Percentiles rank a stretch among this genome's conserved stretches.
Conservation (phyloP, 495 filamentous ascomycete genomes). For the Hypoxylon lienhwacheense region DNA sequence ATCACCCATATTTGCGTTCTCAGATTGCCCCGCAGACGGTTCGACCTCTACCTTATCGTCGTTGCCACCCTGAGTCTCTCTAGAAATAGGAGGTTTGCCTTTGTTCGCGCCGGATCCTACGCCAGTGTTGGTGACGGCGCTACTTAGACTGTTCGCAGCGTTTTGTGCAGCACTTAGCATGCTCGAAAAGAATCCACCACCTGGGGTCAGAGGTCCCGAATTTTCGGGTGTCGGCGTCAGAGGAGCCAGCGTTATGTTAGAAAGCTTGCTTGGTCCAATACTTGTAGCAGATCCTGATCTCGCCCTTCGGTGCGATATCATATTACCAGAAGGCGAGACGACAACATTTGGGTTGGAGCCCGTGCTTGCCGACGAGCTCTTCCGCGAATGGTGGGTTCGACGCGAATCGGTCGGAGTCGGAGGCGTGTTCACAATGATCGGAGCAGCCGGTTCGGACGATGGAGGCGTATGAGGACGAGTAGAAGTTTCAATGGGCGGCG, state of each 20-base stretch:
- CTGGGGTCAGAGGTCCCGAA: constrained; percentile 44
- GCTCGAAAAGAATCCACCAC: constrained; percentile 82
- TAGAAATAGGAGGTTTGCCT: constrained; percentile 40
- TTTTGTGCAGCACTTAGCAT: constrained; percentile 93
- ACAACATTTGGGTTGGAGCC: constrained; percentile 33
- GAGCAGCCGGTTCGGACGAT: constrained; percentile 41
- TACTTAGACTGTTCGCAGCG: constrained; percentile 84
- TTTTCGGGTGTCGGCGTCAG: constrained; percentile 70
- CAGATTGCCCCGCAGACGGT: constrained; percentile 41
- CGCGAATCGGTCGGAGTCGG: constrained; percentile 55
- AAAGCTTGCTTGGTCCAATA: constrained; percentile 84
- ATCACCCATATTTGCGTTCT: constrained; percentile 47
- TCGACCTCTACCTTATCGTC: constrained; percentile 55
- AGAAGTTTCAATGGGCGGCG: constrained; percentile 39
- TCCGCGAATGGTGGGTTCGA: constrained; percentile 26
- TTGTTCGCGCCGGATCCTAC: constrained; percentile 46
- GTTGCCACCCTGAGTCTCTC: constrained; percentile 36
- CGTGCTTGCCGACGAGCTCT: constrained; percentile 33
- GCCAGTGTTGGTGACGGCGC: constrained; percentile 69
- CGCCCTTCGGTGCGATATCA: constrained; percentile 64
- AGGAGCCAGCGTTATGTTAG: constrained; percentile 71
- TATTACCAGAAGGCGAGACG: constrained; percentile 60
- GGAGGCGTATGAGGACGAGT: constrained; percentile 50
- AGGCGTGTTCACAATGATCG: constrained; percentile 59
- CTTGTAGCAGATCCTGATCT: constrained; percentile 65